phyloP scores from a whole-genome alignment of 2,329 filamentous ascomycete species.

The Pezizomycotina sp. region DNA sequence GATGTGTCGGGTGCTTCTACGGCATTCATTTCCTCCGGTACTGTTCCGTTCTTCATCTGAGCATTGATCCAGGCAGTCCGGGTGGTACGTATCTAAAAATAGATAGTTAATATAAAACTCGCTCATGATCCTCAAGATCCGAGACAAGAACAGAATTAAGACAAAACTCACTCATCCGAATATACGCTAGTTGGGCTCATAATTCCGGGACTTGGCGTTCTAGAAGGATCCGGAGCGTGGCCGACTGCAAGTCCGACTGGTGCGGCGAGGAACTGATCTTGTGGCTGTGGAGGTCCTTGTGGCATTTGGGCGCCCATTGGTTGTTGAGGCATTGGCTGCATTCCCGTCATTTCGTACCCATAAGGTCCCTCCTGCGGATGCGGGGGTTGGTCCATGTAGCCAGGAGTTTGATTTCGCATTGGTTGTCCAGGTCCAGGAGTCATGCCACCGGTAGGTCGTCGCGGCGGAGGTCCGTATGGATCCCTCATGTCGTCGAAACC shows the following conservation, averaged over 20 bases:
- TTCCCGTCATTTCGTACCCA: no score
- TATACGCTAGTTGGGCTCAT: slow-evolving; percentile 17
- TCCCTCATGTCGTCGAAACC: slow-evolving; percentile 12
- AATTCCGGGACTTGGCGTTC: slow-evolving; percentile 14
- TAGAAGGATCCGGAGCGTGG: slow-evolving; percentile 1
- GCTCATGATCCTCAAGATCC: background rate
- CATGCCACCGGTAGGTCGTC: slow-evolving; percentile 15
- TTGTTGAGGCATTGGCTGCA: no score
- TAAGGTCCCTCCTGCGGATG: no score
- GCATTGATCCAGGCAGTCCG: slow-evolving; percentile 20
- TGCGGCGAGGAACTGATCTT: slow-evolving; percentile 8
- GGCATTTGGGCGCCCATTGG: slow-evolving; percentile 14
- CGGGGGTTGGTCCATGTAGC: no score
- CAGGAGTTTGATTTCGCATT: no score
- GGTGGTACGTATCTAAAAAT: slow-evolving; percentile 22
- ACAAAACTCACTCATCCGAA: slow-evolving; percentile 16
- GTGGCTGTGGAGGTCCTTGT: background rate
- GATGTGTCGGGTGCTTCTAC: slow-evolving; percentile 3
- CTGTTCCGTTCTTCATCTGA: slow-evolving; percentile 1
- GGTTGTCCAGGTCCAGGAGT: no score
- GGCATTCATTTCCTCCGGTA: slow-evolving; percentile 1
- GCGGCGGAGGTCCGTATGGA: slow-evolving; percentile 11
- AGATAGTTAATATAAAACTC: slow-evolving; percentile 3
- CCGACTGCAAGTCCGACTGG: slow-evolving; percentile 10
- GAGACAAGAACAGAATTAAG: background rate